Evolutionary conservation across 352 stramenopile genomes (phyloP), one percentile per base, ranked within the genome.

Genomic region (Phytopythium boreale): DNA sequence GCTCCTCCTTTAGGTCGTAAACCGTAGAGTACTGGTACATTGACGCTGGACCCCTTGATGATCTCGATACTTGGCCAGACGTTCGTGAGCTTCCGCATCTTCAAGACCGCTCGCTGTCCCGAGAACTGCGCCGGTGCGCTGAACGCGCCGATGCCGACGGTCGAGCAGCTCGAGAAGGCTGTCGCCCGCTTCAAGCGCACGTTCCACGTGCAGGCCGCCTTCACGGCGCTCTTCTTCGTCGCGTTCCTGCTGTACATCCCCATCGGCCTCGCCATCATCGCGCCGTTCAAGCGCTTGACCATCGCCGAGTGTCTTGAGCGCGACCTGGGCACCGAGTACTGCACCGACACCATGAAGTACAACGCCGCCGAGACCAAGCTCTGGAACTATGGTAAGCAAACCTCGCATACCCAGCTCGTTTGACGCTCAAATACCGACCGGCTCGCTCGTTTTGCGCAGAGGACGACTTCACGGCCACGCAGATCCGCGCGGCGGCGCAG

Each of bases 231-330:
- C 47, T 92, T 92, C 63, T 80, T 85, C 56, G 68, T 88, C 53
- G 80, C 73, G 9, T 92, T 92, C 50, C 29, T 92, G 64, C 61
- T 92, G 4, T 92, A 90, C 41, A 69, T 92, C 26, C 82, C 82
- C n/a, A 72, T 92, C 41, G 80, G 80, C 5, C 62, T 90, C 20
- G 75, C 79, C 0, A 47, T 90, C 15, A 68, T 82, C 47, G 69
- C 77, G 39, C 49, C 66, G 0, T 80, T 80, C 26, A 61, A 79
- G 31, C 76, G 75, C 15, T 71, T 91, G 46, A 85, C 74, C 7
- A 74, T 88, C 46, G 50, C 67, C 22, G 59, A 89, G 68, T 90
- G 80, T 44, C 69, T 89, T 19, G 61, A 74, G 24, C 64, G 72
- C 10, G 43, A 82, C 17, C 61, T 90, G 0, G 83, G 83, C 0